A percentile compares a stretch with the other conserved stretches of the same genome.
Evolutionary conservation across 495 filamentous ascomycete species (phyloP).

Genomic region (Massariosphaeria phaeospora): DNA sequence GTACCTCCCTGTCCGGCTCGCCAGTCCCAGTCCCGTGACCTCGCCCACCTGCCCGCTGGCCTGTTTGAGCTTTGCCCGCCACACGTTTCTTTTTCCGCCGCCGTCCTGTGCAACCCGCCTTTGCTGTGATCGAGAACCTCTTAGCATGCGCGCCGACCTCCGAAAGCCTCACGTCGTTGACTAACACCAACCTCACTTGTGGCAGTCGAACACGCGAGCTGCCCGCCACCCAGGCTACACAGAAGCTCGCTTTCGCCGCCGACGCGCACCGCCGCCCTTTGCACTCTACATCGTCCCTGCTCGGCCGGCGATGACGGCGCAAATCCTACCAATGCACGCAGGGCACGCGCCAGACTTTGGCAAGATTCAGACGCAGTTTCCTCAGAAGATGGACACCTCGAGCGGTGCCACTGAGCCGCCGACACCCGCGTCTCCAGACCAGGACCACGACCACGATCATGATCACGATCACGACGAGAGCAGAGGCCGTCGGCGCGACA

Average conservation of each 20-base stretch:
- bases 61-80: slow-evolving; percentile 1
- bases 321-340: slow-evolving; percentile 34
- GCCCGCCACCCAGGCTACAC: slow-evolving; percentile 11
- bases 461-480: slow-evolving; percentile 26
- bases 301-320: slow-evolving; percentile 30
- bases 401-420: slow-evolving; percentile 12
- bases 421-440: slow-evolving; percentile 23
- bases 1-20: no score
- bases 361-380: slow-evolving; percentile 28
- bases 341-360: slow-evolving; percentile 32
- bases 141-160: slow-evolving; percentile 23
- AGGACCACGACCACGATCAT: slow-evolving; percentile 24
- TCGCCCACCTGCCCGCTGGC: no score
- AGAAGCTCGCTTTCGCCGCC: background rate
- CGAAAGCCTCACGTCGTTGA: slow-evolving; percentile 5
- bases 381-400: slow-evolving; percentile 26
- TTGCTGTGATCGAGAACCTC: background rate
- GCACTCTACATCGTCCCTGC: background rate
- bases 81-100: background rate
- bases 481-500: slow-evolving; percentile 26
- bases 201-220: slow-evolving; percentile 20
- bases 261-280: background rate
- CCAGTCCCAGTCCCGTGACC: no score
- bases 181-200: slow-evolving; percentile 10
- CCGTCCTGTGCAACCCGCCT: slow-evolving; percentile 6